phyloP scores from a whole-genome alignment of 2,329 filamentous ascomycete species.

The Ophiostoma perfectum region DNA sequence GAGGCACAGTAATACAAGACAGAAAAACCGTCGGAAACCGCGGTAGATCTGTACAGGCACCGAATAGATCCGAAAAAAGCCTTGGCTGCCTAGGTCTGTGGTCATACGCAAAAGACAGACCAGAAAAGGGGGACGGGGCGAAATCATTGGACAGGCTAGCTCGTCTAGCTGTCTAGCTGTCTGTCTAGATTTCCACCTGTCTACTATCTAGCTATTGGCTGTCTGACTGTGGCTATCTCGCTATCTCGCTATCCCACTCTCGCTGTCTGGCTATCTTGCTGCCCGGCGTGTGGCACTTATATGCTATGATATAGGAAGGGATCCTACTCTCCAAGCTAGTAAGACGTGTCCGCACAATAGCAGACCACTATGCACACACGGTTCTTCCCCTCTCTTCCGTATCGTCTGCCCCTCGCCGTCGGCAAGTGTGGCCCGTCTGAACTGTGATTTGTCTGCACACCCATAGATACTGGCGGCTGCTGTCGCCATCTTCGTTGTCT shows the following conservation, averaged over 20 bases:
- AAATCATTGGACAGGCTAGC: no score
- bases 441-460: background rate
- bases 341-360: background rate
- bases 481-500: no score
- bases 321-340: background rate
- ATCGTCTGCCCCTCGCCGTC: background rate
- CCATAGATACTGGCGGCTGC: no score
- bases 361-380: background rate
- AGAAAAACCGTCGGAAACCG: background rate
- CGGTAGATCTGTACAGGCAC: background rate
- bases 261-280: background rate
- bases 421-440: background rate
- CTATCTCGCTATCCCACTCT: background rate
- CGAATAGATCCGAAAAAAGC: no score
- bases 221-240: background rate
- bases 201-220: background rate
- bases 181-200: no score
- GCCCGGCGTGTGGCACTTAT: background rate
- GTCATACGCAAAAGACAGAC: no score
- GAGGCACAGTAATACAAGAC: background rate
- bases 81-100: no score
- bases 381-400: background rate
- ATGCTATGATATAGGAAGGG: slow-evolving; percentile 5
- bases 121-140: no score
- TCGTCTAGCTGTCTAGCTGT: no score